A percentile compares a stretch with the other conserved stretches of the same genome.
Conservation (phyloP, 192 early-diverging fungal species). For the Coemansia sp. region DNA sequence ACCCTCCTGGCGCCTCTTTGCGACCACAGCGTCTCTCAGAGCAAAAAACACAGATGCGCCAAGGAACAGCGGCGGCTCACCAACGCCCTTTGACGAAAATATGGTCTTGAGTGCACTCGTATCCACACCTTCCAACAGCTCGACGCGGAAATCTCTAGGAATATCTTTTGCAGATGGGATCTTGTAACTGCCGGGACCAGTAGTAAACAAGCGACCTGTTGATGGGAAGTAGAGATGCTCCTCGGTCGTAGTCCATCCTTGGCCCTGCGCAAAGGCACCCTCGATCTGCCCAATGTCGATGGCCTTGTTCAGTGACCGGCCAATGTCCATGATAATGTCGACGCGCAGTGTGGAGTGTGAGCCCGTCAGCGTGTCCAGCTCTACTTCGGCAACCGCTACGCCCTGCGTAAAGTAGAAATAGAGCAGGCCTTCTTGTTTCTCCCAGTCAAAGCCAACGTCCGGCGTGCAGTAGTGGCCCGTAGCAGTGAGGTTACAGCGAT, state of each 20-base stretch:
- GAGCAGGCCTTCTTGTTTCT: constrained; percentile 66
- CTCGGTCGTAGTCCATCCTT: constrained; percentile 85
- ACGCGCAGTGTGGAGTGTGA: constrained; percentile 72
- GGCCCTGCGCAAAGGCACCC: constrained; percentile 83
- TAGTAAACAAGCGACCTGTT: constrained; percentile 75
- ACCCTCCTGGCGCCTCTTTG: constrained; percentile 58
- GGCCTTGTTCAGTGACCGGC: constrained; percentile 81
- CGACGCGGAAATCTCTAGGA: constrained; percentile 79
- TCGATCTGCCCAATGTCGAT: constrained; percentile 93
- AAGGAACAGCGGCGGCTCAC: constrained; percentile 87
- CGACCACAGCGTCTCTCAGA: constrained; percentile 75
- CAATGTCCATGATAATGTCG: constrained; percentile 88
- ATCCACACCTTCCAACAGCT: constrained; percentile 60
- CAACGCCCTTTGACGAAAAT: constrained; percentile 82
- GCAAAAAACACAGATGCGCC: constrained; percentile 80
- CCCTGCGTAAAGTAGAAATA: constrained; percentile 89
- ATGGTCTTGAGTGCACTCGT: constrained; percentile 71
- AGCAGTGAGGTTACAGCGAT: constrained; percentile 76
- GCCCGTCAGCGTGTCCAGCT: constrained; percentile 85
- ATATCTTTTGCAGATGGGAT: constrained; percentile 85
- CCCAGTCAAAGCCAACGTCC: constrained; percentile 77
- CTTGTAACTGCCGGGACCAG: constrained; percentile 88
- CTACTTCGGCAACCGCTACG: constrained; percentile 81
- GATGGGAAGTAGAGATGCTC: constrained; percentile 75
- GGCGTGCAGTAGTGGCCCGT: constrained; percentile 89